phyloP scores from a whole-genome alignment of 2,329 filamentous ascomycete species.

The Penicillium verrucosum region DNA sequence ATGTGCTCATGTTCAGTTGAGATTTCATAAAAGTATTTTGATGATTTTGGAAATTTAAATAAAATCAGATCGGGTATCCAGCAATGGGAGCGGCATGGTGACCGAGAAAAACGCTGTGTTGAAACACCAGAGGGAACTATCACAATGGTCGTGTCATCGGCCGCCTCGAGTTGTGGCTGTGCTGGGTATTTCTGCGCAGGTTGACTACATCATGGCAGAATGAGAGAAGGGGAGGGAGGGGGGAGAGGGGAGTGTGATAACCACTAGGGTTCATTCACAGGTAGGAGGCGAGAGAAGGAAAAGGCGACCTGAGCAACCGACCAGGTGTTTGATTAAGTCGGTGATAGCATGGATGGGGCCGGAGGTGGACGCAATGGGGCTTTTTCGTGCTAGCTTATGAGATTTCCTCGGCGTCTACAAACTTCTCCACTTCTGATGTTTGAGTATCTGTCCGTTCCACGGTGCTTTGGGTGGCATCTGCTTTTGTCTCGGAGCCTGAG shows the following conservation, averaged over 20 bases:
- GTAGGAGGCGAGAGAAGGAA: neutral
- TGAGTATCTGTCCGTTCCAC: slow-evolving; percentile 40
- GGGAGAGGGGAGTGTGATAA: neutral
- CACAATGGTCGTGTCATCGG: slow-evolving; percentile 6
- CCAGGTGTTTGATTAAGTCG: neutral
- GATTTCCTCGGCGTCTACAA: slow-evolving; percentile 43
- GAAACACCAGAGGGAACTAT: slow-evolving; percentile 18
- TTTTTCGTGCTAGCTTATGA: slow-evolving; percentile 9
- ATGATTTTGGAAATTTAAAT: slow-evolving; percentile 7
- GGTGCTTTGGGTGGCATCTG: neutral
- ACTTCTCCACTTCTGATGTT: slow-evolving; percentile 41
- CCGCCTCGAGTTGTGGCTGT: slow-evolving; percentile 5
- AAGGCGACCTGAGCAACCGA: neutral
- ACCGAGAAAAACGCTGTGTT: slow-evolving; percentile 25
- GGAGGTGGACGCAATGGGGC: neutral
- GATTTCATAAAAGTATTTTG: neutral
- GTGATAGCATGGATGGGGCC: neutral
- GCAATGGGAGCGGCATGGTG: slow-evolving; percentile 21
- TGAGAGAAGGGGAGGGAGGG: neutral
- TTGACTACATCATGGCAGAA: slow-evolving; percentile 22
- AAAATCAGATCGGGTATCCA: slow-evolving; percentile 36
- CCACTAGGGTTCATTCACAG: neutral
- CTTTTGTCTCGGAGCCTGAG: slow-evolving; percentile 12
- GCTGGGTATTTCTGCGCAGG: slow-evolving; percentile 21
- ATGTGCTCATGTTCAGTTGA: neutral